These are phyloP conservation scores for Eucalyptus erythrocorys DNA, from an alignment of 345 rosid species.

Conservation along the genomic window DNA sequence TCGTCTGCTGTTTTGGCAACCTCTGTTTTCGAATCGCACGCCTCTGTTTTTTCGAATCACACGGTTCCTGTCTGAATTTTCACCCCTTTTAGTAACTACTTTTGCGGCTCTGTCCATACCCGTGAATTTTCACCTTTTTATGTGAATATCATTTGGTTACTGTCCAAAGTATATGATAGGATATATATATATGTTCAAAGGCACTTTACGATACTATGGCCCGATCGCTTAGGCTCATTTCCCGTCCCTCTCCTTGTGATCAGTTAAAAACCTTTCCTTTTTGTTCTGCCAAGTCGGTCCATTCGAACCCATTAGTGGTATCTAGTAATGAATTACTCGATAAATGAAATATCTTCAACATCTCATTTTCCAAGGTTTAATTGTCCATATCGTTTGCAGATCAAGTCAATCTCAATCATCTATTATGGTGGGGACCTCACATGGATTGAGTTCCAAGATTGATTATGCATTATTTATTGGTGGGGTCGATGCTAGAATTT, in stretches of 20 bases:
- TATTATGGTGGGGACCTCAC: background rate
- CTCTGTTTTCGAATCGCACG: background rate
- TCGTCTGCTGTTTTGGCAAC: background rate
- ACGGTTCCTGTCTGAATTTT: no score
- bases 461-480: background rate
- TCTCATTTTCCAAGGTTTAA: background rate
- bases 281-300: background rate
- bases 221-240: background rate
- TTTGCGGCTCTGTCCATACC: background rate
- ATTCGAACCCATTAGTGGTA: accelerated
- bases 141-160: background rate
- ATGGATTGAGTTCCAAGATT: background rate
- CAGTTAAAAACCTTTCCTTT: background rate
- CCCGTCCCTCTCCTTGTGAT: background rate
- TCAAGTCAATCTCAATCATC: background rate
- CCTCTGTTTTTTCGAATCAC: no score
- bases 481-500: background rate
- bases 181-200: background rate
- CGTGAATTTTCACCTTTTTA: background rate
- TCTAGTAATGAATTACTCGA: background rate
- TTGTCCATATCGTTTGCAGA: background rate
- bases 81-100: background rate
- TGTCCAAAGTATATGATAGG: background rate
- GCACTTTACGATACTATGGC: background rate
- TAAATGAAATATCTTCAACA: background rate